Evolutionary conservation across 2,329 filamentous ascomycete genomes (phyloP).

Genomic region (Cordyceps pruinosa): DNA sequence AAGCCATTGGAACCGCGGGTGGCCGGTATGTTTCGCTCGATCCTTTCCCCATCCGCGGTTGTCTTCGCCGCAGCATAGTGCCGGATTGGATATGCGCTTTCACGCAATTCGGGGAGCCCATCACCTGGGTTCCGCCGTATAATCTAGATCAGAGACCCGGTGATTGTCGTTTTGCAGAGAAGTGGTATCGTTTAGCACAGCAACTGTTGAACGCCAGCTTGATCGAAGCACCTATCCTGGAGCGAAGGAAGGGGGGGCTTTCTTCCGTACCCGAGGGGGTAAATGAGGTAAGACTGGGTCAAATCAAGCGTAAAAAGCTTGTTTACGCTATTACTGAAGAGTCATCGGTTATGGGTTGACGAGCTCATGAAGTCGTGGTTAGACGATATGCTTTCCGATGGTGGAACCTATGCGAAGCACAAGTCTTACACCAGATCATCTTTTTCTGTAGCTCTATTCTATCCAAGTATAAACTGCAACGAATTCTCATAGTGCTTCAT

Average conservation of each 20-base stretch:
- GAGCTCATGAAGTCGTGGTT: too few species aligned
- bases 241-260: background rate
- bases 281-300: background rate
- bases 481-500: too few species aligned
- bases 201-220: background rate
- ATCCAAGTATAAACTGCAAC: too few species aligned
- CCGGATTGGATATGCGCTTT: background rate
- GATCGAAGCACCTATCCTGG: background rate
- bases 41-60: background rate
- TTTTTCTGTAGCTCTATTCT: too few species aligned
- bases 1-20: background rate
- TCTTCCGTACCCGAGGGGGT: background rate
- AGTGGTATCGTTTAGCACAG: background rate
- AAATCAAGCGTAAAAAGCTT: background rate
- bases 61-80: background rate
- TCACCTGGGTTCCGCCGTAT: background rate
- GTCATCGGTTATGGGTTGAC: background rate
- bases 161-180: background rate
- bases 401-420: too few species aligned
- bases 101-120: background rate
- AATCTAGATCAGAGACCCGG: background rate
- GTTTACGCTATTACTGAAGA: background rate
- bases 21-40: background rate
- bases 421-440: too few species aligned
- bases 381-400: too few species aligned